Percentiles rank a stretch among this genome's conserved stretches.
Conservation (phyloP, 2,329 filamentous ascomycete species). For the Graphiopsis chlorocephala region DNA sequence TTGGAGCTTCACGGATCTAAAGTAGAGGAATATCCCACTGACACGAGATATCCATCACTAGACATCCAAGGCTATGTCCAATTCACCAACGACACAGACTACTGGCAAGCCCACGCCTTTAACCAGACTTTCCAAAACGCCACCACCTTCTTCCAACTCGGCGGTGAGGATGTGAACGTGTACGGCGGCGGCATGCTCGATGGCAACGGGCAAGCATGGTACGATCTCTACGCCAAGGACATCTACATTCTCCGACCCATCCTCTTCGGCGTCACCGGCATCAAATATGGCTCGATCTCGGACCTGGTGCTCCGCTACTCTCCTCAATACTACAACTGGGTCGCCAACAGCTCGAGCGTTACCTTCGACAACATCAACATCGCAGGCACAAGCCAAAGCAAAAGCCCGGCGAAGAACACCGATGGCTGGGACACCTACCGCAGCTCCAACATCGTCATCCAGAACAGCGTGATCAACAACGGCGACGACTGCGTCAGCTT, state of each 20-base stretch:
- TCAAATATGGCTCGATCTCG: slow-evolving; percentile 57
- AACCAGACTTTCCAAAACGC: slow-evolving; percentile 64
- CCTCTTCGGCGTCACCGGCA: slow-evolving; percentile 56
- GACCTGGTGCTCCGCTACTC: slow-evolving; percentile 61
- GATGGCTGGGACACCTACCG: slow-evolving; percentile 55
- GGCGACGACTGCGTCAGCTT: slow-evolving; percentile 71
- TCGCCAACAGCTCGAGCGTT: slow-evolving; percentile 64
- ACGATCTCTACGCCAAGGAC: slow-evolving; percentile 59
- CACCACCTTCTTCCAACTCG: slow-evolving; percentile 65
- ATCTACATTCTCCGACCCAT: slow-evolving; percentile 59
- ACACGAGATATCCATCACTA: slow-evolving; percentile 26
- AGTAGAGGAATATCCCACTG: slow-evolving; percentile 15
- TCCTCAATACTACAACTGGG: slow-evolving; percentile 62
- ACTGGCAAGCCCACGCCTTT: slow-evolving; percentile 66
- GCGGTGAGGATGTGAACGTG: slow-evolving; percentile 64
- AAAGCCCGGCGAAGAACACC: slow-evolving; percentile 61
- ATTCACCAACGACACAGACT: slow-evolving; percentile 65
- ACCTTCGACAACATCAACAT: slow-evolving; percentile 64
- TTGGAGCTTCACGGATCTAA: background rate
- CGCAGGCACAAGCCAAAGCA: slow-evolving; percentile 52
- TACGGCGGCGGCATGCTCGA: slow-evolving; percentile 64
- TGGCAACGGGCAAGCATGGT: slow-evolving; percentile 65
- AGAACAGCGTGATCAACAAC: slow-evolving; percentile 63
- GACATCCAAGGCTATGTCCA: slow-evolving; percentile 59
- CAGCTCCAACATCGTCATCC: slow-evolving; percentile 61